phyloP scores from a whole-genome alignment of 305 asterid species.

The Fraxinus greggii region DNA sequence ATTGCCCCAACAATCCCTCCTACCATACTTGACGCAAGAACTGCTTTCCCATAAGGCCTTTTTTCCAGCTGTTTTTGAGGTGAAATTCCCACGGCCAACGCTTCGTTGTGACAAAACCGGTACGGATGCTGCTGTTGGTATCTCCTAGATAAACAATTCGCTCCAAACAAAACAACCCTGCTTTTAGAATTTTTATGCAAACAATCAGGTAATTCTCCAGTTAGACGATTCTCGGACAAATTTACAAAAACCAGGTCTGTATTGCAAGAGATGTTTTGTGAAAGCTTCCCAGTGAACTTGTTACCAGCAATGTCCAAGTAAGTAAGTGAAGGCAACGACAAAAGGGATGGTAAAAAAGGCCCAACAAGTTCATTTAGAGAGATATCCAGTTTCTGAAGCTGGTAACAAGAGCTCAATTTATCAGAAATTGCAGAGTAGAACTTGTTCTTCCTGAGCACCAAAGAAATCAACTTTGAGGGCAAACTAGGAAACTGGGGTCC shows the following conservation, averaged over 20 bases:
- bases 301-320: conserved; percentile 71
- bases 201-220: conserved; percentile 80
- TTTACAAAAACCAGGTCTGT: conserved; percentile 48
- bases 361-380: conserved; percentile 62
- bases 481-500: conserved; percentile 67
- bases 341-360: conserved; percentile 44
- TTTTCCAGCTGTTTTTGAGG: conserved; percentile 35
- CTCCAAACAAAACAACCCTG: conserved; percentile 42
- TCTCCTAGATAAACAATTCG: conserved; percentile 58
- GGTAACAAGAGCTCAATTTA: conserved; percentile 46
- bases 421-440: conserved; percentile 50
- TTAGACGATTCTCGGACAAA: conserved; percentile 58
- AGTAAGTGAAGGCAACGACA: conserved; percentile 57
- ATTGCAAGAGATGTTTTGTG: conserved; percentile 54
- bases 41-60: conserved; percentile 36
- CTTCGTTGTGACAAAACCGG: conserved; percentile 67
- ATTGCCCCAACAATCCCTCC: conserved; percentile 62
- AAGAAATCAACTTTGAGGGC: conserved; percentile 55
- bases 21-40: conserved; percentile 61
- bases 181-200: conserved; percentile 22
- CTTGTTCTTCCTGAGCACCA: conserved; percentile 58
- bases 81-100: conserved; percentile 70
- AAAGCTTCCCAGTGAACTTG: conserved; percentile 66
- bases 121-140: conserved; percentile 49
- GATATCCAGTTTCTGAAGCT: conserved; percentile 58